A percentile compares a stretch with the other conserved stretches of the same genome.
These are phyloP conservation scores for Kodamaea neixiangensis DNA, from an alignment of 805 yeast species.

Conservation along the genomic window DNA sequence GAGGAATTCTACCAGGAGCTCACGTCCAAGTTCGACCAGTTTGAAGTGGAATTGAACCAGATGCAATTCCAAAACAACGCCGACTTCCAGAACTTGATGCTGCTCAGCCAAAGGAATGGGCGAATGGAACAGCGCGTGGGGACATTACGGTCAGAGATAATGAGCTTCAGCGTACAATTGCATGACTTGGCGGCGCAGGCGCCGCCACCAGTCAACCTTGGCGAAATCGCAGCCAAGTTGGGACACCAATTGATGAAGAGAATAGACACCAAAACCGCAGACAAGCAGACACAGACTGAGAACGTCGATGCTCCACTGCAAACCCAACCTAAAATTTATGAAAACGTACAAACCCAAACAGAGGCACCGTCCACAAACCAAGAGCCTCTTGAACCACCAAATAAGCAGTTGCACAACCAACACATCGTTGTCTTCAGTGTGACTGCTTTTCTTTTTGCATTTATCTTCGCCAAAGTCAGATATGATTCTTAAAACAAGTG, in stretches of 20 bases:
- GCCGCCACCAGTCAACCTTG: conserved; percentile 3
- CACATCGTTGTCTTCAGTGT: neutral
- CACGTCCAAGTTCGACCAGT: conserved; percentile 11
- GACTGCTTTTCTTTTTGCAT: neutral
- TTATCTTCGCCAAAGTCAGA: neutral
- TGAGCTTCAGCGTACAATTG: conserved; percentile 11
- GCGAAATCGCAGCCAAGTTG: neutral
- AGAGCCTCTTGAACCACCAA: neutral
- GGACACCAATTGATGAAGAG: neutral
- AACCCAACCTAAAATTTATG: neutral
- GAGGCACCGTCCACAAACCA: neutral
- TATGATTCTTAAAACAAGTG: neutral
- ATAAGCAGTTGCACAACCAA: neutral
- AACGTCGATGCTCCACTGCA: neutral
- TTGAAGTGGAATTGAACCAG: conserved; percentile 11
- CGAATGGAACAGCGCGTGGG: conserved; percentile 9
- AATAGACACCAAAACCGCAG: neutral
- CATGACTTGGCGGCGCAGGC: conserved; percentile 11
- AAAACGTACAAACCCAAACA: neutral
- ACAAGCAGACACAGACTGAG: neutral
- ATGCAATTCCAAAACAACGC: conserved; percentile 12
- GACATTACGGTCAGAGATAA: conserved; percentile 12
- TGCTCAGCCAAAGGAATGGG: conserved; percentile 9
- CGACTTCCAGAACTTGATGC: conserved; percentile 12
- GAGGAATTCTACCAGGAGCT: conserved; percentile 12